Conservation (phyloP, 768 basidiomycete species). For the Hebeloma cylindrosporum region DNA sequence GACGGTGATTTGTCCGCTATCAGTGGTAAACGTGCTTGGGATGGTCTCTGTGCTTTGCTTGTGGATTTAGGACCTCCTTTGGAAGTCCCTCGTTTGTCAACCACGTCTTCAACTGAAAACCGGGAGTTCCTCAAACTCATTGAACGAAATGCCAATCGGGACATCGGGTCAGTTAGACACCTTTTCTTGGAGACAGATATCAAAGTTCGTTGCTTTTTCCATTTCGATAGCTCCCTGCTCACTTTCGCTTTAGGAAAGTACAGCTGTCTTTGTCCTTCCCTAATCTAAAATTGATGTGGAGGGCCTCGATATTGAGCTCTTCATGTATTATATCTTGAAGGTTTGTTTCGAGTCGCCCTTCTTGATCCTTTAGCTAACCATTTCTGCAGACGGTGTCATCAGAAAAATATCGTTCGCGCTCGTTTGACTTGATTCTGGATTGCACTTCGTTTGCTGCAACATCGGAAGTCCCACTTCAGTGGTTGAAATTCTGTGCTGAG, state of each 20-base stretch:
- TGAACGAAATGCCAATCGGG: constrained; percentile 58
- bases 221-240: background rate
- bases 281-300: constrained; percentile 77
- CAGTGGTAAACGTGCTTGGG: constrained; percentile 82
- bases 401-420: constrained; percentile 44
- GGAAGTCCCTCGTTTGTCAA: constrained; percentile 64
- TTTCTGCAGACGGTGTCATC: constrained; percentile 50
- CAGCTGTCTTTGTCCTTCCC: constrained; percentile 61
- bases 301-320: constrained; percentile 71
- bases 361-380: background rate
- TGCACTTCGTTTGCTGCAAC: constrained; percentile 75
- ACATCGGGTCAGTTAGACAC: constrained; percentile 59
- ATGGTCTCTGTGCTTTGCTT: constrained; percentile 71
- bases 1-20: constrained; percentile 57
- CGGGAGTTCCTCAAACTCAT: constrained; percentile 68
- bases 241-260: constrained; percentile 35
- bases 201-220: constrained; percentile 36
- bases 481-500: constrained; percentile 78
- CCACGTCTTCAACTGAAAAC: constrained; percentile 48
- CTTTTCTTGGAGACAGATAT: constrained; percentile 62
- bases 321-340: constrained; percentile 79
- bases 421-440: constrained; percentile 76
- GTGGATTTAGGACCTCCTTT: constrained; percentile 75
- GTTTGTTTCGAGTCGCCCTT: constrained; percentile 30
- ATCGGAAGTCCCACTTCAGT: constrained; percentile 79